Evolutionary conservation across 495 filamentous ascomycete genomes (phyloP).

Genomic region (Cetradonia linearis): DNA sequence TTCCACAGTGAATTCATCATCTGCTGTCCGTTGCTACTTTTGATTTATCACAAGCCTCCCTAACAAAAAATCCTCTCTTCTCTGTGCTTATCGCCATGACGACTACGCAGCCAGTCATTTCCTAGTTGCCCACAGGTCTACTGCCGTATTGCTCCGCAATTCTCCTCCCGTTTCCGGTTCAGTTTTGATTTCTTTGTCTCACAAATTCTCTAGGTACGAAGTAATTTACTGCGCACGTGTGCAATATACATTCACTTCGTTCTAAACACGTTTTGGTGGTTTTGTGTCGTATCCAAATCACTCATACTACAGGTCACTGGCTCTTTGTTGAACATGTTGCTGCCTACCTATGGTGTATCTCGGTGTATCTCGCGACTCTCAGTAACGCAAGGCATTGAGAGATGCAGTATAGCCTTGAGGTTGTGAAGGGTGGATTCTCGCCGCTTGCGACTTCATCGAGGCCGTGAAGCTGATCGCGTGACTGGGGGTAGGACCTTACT

Average conservation of each 20-base stretch:
- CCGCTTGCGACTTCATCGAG: slow-evolving; percentile 2
- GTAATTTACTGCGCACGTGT: background rate
- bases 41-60: background rate
- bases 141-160: background rate
- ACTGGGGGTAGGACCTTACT: background rate
- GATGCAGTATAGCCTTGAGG: background rate
- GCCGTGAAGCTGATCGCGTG: slow-evolving; percentile 7
- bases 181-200: background rate
- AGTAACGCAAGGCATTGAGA: background rate
- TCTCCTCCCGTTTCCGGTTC: background rate
- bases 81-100: background rate
- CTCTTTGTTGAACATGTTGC: background rate
- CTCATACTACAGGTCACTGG: background rate
- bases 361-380: background rate
- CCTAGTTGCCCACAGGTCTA: background rate
- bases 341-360: background rate
- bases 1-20: background rate
- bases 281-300: background rate
- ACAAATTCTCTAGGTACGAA: background rate
- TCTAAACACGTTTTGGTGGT: background rate
- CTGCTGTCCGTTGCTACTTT: background rate
- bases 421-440: background rate
- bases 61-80: too few relatives aligned
- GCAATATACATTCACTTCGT: background rate
- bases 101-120: background rate